Conservation (phyloP, 306 rosid genomes). For the Vicia villosa region DNA sequence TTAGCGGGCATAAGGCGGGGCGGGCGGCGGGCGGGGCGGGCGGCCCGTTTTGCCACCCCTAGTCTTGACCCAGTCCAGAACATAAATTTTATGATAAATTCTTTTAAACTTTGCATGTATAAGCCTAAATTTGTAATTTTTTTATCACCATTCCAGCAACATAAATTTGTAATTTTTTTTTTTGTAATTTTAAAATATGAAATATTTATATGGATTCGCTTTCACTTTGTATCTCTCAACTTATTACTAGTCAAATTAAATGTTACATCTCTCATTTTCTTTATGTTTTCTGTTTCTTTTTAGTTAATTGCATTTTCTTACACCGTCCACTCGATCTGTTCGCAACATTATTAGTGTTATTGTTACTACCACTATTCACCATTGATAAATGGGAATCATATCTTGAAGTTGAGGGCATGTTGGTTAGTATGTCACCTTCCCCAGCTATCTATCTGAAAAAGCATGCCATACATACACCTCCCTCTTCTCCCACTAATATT, state of each 20-base stretch:
- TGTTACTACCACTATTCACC: not conserved
- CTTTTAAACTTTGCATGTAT: too few relatives aligned
- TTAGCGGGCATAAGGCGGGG: too few relatives aligned
- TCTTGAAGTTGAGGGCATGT: not conserved
- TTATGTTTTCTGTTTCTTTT: not conserved
- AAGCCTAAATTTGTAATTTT: too few relatives aligned
- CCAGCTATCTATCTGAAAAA: not conserved
- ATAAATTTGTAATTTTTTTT: too few relatives aligned
- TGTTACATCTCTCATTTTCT: not conserved
- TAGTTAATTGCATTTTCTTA: not conserved
- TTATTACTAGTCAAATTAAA: not conserved
- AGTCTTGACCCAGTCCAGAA: too few relatives aligned
- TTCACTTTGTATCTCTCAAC: too few relatives aligned
- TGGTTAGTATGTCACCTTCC: slow-evolving; percentile 32
- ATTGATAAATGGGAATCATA: not conserved
- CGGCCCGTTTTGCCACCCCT: too few relatives aligned
- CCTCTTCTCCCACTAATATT: slow-evolving; percentile 29
- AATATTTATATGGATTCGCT: too few relatives aligned
- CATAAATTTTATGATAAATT: too few relatives aligned
- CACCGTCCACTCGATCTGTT: not conserved
- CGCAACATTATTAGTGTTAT: not conserved
- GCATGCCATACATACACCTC: not conserved
- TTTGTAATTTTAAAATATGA: too few relatives aligned
- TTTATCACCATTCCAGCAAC: too few relatives aligned
- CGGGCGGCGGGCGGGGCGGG: too few relatives aligned